phyloP scores from a whole-genome alignment of 106 monocot genomes.

The Cymbidium sinense region DNA sequence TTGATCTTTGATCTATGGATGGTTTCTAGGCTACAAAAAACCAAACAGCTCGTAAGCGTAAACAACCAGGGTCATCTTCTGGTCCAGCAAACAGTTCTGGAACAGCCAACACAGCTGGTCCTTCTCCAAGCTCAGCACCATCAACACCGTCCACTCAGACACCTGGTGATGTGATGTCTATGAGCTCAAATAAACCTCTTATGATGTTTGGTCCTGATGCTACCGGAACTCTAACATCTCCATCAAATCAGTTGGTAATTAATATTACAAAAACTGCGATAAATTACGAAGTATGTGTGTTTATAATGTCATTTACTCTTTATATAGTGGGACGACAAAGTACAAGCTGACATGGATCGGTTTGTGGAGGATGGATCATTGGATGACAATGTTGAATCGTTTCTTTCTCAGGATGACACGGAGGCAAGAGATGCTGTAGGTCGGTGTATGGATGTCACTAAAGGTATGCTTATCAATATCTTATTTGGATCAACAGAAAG shows the following conservation, averaged over 20 bases:
- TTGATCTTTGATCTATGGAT: neutral
- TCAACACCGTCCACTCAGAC: conserved; percentile 88
- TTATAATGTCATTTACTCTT: neutral
- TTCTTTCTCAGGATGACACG: conserved; percentile 63
- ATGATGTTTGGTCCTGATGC: conserved; percentile 75
- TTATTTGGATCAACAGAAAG: neutral
- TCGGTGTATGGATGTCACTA: conserved; percentile 37
- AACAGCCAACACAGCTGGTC: conserved; percentile 74
- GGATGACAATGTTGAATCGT: conserved; percentile 79
- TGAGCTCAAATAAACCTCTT: conserved; percentile 72
- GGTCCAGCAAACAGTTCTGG: conserved; percentile 88
- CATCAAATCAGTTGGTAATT: conserved; percentile 66
- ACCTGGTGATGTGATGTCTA: conserved; percentile 69
- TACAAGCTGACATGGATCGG: conserved; percentile 58
- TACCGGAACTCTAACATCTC: conserved; percentile 58
- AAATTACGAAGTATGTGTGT: neutral
- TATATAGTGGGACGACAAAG: conserved; percentile 33
- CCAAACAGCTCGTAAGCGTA: conserved; percentile 69
- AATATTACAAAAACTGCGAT: neutral
- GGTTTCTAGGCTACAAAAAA: conserved; percentile 44
- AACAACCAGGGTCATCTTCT: conserved; percentile 70
- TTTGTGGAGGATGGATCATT: conserved; percentile 81
- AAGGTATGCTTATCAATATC: conserved; percentile 28
- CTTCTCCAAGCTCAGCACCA: conserved; percentile 77
- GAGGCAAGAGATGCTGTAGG: conserved; percentile 58